Conservation (phyloP, 306 rosid species). For the Glycyrrhiza uralensis region DNA sequence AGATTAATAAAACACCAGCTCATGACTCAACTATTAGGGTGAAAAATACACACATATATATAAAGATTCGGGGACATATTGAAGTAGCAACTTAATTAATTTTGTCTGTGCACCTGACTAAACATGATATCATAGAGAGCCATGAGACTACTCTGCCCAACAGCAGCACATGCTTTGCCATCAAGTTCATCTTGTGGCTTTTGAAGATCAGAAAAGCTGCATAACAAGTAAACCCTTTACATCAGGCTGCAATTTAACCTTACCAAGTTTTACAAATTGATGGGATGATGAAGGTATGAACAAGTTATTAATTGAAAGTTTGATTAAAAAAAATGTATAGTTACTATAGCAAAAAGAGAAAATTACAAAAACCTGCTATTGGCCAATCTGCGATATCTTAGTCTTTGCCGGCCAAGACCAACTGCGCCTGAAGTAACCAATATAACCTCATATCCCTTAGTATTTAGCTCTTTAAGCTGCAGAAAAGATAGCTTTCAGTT, state of each 20-base stretch:
- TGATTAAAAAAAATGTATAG: background rate
- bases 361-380: constrained; percentile 73
- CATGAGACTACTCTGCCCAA: constrained; percentile 95
- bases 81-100: background rate
- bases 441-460: constrained; percentile 72
- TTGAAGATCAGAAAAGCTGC: constrained; percentile 87
- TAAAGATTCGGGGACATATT: background rate
- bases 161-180: constrained; percentile 94
- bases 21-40: background rate
- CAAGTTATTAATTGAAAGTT: constrained; percentile 4
- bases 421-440: constrained; percentile 92
- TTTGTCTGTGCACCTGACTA: constrained; percentile 59
- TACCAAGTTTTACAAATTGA: background rate
- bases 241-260: background rate
- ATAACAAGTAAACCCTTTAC: constrained; percentile 8
- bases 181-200: constrained; percentile 63
- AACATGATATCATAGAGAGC: constrained; percentile 93
- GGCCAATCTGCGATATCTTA: constrained; percentile 74
- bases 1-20: background rate
- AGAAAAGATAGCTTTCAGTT: constrained; percentile 10
- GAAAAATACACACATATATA: background rate
- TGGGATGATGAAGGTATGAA: background rate
- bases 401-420: constrained; percentile 86
- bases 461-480: constrained; percentile 78
- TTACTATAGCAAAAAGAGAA: constrained; percentile 1